Percentiles rank a stretch among this genome's conserved stretches.
Conservation (phyloP, 2,329 filamentous ascomycete genomes). For the Tolypocladium guangdongense region DNA sequence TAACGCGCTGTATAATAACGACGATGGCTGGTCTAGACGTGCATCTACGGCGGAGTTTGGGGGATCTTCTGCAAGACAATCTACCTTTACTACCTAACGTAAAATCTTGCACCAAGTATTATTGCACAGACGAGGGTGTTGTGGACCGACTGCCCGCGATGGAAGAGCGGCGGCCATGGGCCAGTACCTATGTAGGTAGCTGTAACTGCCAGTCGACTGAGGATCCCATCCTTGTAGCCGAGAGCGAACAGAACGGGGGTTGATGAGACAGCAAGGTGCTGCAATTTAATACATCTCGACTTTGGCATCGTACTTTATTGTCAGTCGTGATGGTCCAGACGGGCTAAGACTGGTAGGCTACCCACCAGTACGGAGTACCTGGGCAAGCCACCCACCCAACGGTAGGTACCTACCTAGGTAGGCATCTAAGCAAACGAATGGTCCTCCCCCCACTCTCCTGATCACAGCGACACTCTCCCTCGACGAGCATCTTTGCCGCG, state of each 20-base stretch:
- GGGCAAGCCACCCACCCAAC: too few species aligned
- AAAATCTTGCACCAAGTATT: too few species aligned
- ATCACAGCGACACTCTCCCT: background rate
- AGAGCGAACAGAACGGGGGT: background rate
- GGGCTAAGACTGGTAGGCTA: too few species aligned
- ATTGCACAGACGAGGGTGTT: background rate
- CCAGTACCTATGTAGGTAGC: too few species aligned
- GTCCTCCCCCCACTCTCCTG: background rate
- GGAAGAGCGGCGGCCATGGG: background rate
- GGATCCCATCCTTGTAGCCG: background rate
- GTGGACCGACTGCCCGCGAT: background rate
- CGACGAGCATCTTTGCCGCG: background rate
- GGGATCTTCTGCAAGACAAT: background rate
- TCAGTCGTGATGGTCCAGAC: too few species aligned
- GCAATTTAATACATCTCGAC: too few species aligned
- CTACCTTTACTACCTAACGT: background rate
- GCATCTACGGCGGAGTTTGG: background rate
- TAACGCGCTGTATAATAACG: background rate
- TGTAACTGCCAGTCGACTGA: background rate
- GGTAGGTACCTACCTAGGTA: too few species aligned
- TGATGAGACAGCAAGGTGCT: too few species aligned
- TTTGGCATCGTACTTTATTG: too few species aligned
- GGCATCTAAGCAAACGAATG: background rate
- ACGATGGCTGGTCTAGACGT: constrained; percentile 6
- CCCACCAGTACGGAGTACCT: too few species aligned